Conservation (phyloP, 2,329 filamentous ascomycete species). For the Xylariaceae sp. region DNA sequence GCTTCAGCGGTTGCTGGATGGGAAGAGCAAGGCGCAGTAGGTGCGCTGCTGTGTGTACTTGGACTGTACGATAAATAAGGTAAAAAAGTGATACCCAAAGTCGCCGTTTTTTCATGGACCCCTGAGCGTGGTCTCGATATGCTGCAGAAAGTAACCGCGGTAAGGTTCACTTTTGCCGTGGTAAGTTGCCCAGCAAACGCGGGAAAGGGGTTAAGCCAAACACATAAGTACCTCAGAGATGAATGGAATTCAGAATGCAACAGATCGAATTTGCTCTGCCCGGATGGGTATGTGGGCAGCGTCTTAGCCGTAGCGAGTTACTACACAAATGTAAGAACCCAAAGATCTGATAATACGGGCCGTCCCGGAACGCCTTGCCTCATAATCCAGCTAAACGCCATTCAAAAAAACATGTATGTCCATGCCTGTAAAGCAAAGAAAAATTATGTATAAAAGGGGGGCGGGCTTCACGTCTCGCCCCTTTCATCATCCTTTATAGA, state of each 20-base stretch:
- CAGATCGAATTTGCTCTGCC: not conserved
- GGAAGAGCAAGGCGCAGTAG: constrained; percentile 22
- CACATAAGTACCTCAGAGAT: not conserved
- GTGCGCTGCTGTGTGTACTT: not conserved
- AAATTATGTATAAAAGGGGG: constrained; percentile 10
- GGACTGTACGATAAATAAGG: constrained; percentile 2
- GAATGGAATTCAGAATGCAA: not conserved
- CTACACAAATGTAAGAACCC: constrained; percentile 8
- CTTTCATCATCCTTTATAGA: not conserved
- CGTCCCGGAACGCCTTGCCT: constrained; percentile 19
- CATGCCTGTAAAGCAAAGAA: constrained; percentile 4
- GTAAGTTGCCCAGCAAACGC: not conserved
- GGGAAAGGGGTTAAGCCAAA: not conserved
- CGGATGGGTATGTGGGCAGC: constrained; percentile 5
- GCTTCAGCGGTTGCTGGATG: constrained; percentile 56
- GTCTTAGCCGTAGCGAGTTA: not conserved
- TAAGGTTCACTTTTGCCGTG: not conserved
- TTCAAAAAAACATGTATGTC: constrained; percentile 3
- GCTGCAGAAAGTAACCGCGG: not conserved
- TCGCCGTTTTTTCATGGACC: not conserved
- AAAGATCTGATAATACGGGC: not conserved
- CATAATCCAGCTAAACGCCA: constrained; percentile 13
- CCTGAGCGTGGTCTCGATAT: not conserved
- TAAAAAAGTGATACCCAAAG: constrained; percentile 18
- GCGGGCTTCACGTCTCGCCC: not conserved